Evolutionary conservation across 2,329 filamentous ascomycete species (phyloP), one percentile per base, ranked within the genome.

Genomic region (Thielaviopsis musarum): DNA sequence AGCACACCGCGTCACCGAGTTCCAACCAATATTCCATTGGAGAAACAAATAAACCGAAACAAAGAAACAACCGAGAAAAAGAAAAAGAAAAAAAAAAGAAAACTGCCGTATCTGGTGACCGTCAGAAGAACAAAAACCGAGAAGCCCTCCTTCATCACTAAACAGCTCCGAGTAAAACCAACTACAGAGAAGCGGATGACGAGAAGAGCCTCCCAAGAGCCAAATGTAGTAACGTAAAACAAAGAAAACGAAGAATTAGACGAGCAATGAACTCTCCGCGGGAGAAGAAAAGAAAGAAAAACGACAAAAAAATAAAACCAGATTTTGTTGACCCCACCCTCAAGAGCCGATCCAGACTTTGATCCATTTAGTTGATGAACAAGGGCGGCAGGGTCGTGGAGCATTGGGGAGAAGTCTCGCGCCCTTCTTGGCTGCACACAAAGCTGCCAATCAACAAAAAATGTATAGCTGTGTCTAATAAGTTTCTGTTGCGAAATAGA

Each of bases 391-490:
- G 24, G 19, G 45, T 9, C 45, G 45, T 19, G 45, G 7, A n/a
- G 7, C 7, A 19, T 49, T 19, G n/a, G 26, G 30, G 19, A 45
- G 30, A 56, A 45, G 28, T 22, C 54, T 56, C 54, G 30, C 54
- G 54, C 15, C 26, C 34, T 56, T 41, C 45, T 49, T 49, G 45
- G 45, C 45, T 49, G n/a, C n/a, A 21, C 45, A 49, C 1, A 21
- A n/a, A 9, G 45, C 45, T 17, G 45, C 54, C 26, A 45, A 56
- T 22, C 54, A 56, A 56, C 26, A 41, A 56, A 41, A 56, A 56
- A 38, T 56, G 30, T 56, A 49, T 49, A 56, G 30, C 54, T 56
- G 54, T 56, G 30, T 56, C 54, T 56, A 56, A 15, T 55, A 55
- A 55, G 28, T 26, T 22, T 41, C 38, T 48, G 34, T 26, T 48